Evolutionary conservation across 1,284 basidiomycete species (phyloP).

Genomic region (Butyriboletus appendiculatus): DNA sequence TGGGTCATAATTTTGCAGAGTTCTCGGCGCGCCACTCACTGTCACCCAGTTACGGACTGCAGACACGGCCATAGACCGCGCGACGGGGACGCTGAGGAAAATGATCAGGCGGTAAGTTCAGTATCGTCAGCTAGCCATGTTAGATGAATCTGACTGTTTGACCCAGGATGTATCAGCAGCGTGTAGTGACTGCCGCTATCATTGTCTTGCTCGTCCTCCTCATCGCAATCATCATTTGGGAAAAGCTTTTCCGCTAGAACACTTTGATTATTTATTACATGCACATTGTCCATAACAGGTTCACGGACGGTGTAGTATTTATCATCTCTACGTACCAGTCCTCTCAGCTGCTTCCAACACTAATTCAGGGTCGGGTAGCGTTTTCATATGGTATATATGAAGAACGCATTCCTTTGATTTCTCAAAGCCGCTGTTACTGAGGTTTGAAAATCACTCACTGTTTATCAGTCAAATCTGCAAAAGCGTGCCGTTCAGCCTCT

Average conservation of each 20-base stretch:
- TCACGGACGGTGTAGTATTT: slow-evolving; percentile 35
- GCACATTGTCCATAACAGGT: slow-evolving; percentile 7
- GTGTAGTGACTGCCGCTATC: slow-evolving; percentile 69
- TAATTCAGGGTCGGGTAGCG: background rate
- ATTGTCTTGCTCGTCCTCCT: slow-evolving; percentile 69
- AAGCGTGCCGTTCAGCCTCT: slow-evolving; percentile 60
- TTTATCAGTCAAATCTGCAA: slow-evolving; percentile 64
- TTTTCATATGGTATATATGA: slow-evolving; percentile 13
- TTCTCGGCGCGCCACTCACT: slow-evolving; percentile 7
- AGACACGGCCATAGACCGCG: slow-evolving; percentile 70
- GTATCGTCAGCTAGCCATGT: slow-evolving; percentile 1
- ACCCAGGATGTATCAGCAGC: slow-evolving; percentile 79
- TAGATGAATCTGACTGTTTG: slow-evolving; percentile 26
- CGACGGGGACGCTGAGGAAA: slow-evolving; percentile 71
- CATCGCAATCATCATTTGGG: slow-evolving; percentile 71
- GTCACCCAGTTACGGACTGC: slow-evolving; percentile 61
- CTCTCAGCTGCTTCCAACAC: background rate
- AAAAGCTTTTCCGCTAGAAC: slow-evolving; percentile 54
- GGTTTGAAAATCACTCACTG: slow-evolving; percentile 40
- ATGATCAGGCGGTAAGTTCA: slow-evolving; percentile 71
- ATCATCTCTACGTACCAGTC: slow-evolving; percentile 27
- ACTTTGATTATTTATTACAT: slow-evolving; percentile 13
- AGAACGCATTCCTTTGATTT: slow-evolving; percentile 8
- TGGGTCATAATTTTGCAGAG: slow-evolving; percentile 39
- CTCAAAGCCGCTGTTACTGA: background rate